Base-by-base conservation (phyloP, 371 early-diverging fungal species). In the Parasitella parasitica region DNA sequence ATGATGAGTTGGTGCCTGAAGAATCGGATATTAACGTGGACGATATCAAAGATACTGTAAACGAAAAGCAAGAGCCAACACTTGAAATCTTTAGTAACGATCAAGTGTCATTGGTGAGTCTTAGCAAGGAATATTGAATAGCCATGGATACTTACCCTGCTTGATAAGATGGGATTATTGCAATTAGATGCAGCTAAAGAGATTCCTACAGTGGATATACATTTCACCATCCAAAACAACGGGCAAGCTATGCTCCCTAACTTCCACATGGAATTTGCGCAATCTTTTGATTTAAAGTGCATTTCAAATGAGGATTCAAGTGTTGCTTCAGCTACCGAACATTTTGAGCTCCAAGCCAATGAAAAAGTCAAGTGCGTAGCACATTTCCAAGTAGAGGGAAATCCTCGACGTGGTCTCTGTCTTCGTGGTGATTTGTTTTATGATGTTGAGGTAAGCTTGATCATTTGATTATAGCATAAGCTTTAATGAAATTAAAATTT, bases 391-490 rank as follows among this genome's bases (percentile, higher is more conserved):
- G 56, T 79, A 3, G 48, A 59, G 30, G 73, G 81, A 30, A 72
- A 72, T 54, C 56, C 69, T 11, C 64, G 81, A 24, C 67, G 61
- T 39, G 75, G 71, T 2, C 39, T 74, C 18, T 69, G 54, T 54
- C 50, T 78, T 41, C 66, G 71, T 28, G 77, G 80, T 13, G 73
- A 73, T 54, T 36, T 77, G 28, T 61, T 67, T 39, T 79, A 75
- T 46, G 69, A 75, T 50, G 46, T 71, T 22, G 73, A 79, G 73
- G 83, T 80, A 79, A 20, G 24, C 48, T 11, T 37, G n/a, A n/a
- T n/a, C n/a, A n/a, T 28, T 32, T 32, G 6, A 43, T 16, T 54
- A 36, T 38, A 20, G 32, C 46, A 46, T 22, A 46, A 24, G 18
- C 9, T 12, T 9, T 22, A 7, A 11, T 59, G 20, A 18, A 32